Evolutionary conservation across 352 stramenopile genomes (phyloP).

Genomic region (Phytophthora macrochlamydospora): DNA sequence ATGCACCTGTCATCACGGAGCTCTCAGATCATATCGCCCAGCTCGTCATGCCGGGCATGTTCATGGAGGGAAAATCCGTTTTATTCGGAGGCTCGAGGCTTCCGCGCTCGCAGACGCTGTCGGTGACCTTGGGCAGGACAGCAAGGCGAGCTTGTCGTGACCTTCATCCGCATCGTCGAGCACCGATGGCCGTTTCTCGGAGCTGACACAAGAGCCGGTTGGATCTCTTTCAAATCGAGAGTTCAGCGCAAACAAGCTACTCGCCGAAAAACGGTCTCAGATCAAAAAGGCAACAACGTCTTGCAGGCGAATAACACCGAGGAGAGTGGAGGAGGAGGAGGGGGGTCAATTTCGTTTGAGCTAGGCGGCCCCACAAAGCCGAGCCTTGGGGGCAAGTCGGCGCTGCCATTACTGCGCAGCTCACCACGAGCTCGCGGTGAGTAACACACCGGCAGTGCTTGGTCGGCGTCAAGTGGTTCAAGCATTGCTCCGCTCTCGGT

Average conservation of each 20-base stretch:
- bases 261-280: neutral
- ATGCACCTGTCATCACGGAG: slow-evolving; percentile 2
- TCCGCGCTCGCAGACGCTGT: neutral
- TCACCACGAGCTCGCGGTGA: neutral
- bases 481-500: neutral
- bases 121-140: neutral
- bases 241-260: neutral
- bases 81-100: neutral
- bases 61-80: slow-evolving; percentile 16
- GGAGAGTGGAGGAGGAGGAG: neutral
- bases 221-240: neutral
- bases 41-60: neutral
- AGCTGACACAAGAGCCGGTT: neutral
- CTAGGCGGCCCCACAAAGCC: neutral
- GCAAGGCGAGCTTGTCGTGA: neutral
- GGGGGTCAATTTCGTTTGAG: slow-evolving; percentile 1
- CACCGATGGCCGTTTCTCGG: neutral
- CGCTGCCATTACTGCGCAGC: slow-evolving; percentile 1
- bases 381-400: neutral
- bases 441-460: neutral
- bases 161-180: no score
- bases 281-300: slow-evolving; percentile 2
- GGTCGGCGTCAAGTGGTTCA: neutral
- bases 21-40: neutral
- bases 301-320: neutral